These are phyloP conservation scores for Amanita rimosa DNA, from an alignment of 768 basidiomycete species.

Conservation along the genomic window DNA sequence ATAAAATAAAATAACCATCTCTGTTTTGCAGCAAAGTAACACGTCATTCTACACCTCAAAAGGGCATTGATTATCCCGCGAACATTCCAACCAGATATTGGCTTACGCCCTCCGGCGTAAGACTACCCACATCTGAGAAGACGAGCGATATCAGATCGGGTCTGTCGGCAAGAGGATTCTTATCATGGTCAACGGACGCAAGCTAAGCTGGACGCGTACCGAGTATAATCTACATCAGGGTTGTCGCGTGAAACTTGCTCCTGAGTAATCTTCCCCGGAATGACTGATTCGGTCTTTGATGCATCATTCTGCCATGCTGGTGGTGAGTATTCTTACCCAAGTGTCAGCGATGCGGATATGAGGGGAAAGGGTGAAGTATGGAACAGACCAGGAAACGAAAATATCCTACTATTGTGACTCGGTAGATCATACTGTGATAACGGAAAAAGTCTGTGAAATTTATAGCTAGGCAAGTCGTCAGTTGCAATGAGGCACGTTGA, in stretches of 20 bases:
- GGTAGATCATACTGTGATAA: constrained; percentile 86
- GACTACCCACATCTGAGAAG: constrained; percentile 87
- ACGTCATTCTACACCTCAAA: background rate
- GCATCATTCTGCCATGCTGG: background rate
- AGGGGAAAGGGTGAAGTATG: constrained; percentile 15
- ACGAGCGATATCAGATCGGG: constrained; percentile 92
- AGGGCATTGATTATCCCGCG: constrained; percentile 38
- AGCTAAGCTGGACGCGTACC: constrained; percentile 29
- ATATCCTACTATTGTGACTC: constrained; percentile 63
- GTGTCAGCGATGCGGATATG: constrained; percentile 8
- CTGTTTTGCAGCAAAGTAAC: background rate
- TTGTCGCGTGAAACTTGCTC: constrained; percentile 77
- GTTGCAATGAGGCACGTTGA: constrained; percentile 3
- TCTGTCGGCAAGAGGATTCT: constrained; percentile 24
- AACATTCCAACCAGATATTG: constrained; percentile 95
- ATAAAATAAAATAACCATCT: background rate
- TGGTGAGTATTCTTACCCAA: background rate
- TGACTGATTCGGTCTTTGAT: background rate
- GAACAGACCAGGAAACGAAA: constrained; percentile 48
- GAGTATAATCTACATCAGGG: constrained; percentile 91
- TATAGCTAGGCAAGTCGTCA: constrained; percentile 55
- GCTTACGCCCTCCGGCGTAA: constrained; percentile 89
- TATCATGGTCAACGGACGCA: constrained; percentile 10
- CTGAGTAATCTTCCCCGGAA: constrained; percentile 49
- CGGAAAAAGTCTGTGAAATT: constrained; percentile 94